These are phyloP conservation scores for Pichia cephalocereana DNA, from an alignment of 805 yeast genomes.

Conservation along the genomic window DNA sequence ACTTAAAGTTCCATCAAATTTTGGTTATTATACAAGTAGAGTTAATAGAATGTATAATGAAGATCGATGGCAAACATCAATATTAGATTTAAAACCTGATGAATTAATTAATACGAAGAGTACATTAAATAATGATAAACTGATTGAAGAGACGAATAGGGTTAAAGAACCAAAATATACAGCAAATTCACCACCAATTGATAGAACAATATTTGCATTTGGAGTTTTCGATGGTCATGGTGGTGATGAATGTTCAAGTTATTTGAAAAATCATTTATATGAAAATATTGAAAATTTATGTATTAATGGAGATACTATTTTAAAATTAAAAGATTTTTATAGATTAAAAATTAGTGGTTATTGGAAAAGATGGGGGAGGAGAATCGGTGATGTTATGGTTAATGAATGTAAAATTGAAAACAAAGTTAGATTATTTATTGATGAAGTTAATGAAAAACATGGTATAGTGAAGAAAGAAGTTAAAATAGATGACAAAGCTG, in stretches of 20 bases:
- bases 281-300: conserved; percentile 39
- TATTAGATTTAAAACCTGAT: conserved; percentile 2
- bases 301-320: conserved; percentile 26
- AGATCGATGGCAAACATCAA: conserved; percentile 43
- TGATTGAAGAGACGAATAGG: conserved; percentile 2
- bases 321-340: conserved; percentile 45
- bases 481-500: neutral
- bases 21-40: conserved; percentile 75
- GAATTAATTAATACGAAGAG: neutral
- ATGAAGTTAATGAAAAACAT: conserved; percentile 4
- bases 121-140: neutral
- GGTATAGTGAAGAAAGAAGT: neutral
- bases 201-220: conserved; percentile 48
- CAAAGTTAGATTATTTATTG: neutral
- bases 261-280: conserved; percentile 45
- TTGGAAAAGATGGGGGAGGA: conserved; percentile 70
- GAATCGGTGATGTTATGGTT: conserved; percentile 12
- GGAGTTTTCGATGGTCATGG: conserved; percentile 94
- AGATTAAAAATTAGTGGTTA: conserved; percentile 62
- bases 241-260: conserved; percentile 64
- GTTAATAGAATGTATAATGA: conserved; percentile 74
- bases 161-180: conserved; percentile 6
- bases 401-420: neutral
- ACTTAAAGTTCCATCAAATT: conserved; percentile 55
- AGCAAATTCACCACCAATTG: conserved; percentile 4